Base-by-base conservation (phyloP, 768 basidiomycete genomes). In the Cystobasidium onofrii region DNA sequence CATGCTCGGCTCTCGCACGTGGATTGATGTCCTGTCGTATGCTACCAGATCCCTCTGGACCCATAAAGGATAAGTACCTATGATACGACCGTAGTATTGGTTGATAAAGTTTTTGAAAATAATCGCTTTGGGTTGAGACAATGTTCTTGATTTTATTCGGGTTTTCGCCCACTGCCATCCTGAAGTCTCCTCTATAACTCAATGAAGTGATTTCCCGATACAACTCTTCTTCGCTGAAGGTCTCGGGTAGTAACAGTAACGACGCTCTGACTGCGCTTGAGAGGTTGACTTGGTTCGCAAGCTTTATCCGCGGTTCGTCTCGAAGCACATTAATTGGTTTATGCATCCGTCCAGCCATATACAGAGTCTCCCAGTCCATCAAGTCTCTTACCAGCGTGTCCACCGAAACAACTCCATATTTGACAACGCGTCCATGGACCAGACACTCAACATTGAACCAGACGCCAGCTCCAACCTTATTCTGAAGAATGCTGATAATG, bases 391-490 rank as follows among this genome's bases (percentile, higher is more conserved):
- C 92, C 33, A 99, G 86, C 74, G 88, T 88, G 78, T 94, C 91
- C 10, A 95, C 86, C 0, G 92, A 92, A 39, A 94, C 94, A 31
- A 96, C 88, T 17, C 96, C 96, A 80, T 99, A 99, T 83, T 99
- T 99, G 83, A 98, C 91, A 65, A 84, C 89, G 91, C 96, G 78
- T 31, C 46, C 44, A 17, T 36, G 13, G 81, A 94, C 87, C 6
- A 88, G 87, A 34, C 94, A 88, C 81, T 88, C 90, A 0, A 95
- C 87, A 77, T 96, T 96, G 81, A 95, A 99, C 96, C 96, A 99
- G 25, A 97, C 86, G 4, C 92, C 92, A 0, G 96, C 94, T 1
- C 83, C 83, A 39, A 75, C 62, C 60, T 76, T 77, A 44, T 77
- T 88, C 82, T 96, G 88, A 63, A 94, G 82, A 66, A 83, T 85